phyloP scores from a whole-genome alignment of 2,329 filamentous ascomycete genomes.

The Annulohypoxylon truncatum region DNA sequence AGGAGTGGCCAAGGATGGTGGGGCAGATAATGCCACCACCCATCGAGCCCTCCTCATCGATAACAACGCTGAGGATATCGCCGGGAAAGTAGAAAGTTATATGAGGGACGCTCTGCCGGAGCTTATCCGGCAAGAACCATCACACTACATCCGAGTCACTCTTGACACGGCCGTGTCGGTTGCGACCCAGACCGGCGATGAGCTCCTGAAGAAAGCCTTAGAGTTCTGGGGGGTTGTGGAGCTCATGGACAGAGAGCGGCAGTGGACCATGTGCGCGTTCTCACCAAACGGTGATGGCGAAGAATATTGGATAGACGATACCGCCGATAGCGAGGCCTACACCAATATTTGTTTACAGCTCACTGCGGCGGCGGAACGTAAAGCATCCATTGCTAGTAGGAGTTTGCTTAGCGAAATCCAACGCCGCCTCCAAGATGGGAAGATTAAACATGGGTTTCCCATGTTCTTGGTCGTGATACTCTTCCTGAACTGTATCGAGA shows the following conservation, averaged over 20 bases:
- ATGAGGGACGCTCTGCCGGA: constrained; percentile 68
- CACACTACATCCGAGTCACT: constrained; percentile 69
- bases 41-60: constrained; percentile 66
- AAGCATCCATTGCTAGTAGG: constrained; percentile 69
- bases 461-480: constrained; percentile 72
- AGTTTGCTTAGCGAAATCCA: constrained; percentile 70
- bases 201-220: constrained; percentile 67
- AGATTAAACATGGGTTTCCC: constrained; percentile 68
- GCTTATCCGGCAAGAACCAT: constrained; percentile 69
- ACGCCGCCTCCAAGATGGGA: constrained; percentile 69
- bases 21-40: constrained; percentile 47
- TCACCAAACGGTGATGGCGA: constrained; percentile 56
- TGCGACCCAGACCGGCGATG: constrained; percentile 63
- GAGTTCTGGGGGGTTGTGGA: constrained; percentile 75
- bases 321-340: constrained; percentile 67
- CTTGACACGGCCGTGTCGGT: constrained; percentile 62
- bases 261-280: constrained; percentile 68
- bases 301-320: constrained; percentile 62
- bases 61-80: constrained; percentile 69
- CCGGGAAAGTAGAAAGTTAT: constrained; percentile 69
- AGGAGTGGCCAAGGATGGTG: constrained; percentile 50
- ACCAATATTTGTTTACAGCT: constrained; percentile 73
- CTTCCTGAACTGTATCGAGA: constrained; percentile 74
- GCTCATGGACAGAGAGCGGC: constrained; percentile 71
- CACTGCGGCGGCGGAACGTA: constrained; percentile 72